Evolutionary conservation across 768 basidiomycete species (phyloP), one percentile per base, ranked within the genome.

Genomic region (Austroboletus eburneus): DNA sequence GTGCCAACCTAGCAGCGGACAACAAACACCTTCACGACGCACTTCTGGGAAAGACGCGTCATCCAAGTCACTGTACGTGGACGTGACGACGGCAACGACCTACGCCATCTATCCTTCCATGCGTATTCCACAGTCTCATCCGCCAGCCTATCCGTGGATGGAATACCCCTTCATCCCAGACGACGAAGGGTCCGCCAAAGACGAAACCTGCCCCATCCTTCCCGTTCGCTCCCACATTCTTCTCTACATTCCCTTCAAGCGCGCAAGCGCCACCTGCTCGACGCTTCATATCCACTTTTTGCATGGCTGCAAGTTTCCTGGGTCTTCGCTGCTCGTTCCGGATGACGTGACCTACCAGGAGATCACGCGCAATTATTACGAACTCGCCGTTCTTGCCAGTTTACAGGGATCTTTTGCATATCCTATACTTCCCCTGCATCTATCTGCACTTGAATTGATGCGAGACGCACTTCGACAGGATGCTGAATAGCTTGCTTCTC

Each of bases 381-480:
- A 85, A 48, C 75, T 92, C 16, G 71, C 80, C 2, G 73, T 87
- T 23, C 76, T 91, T 9, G 74, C 80, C 41, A 57, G 52, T 33
- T 40, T 64, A 27, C 66, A 66, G 61, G 71, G 70, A 50, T 67
- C 79, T 39, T 71, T 67, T 23, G 72, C 68, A 43, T 73, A 78
- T 56, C 72, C 78, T 9, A 68, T 71, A 32, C 62, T 91, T 42
- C 89, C 88, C 12, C 79, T 85, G 59, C 88, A 91, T 58, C 71
- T 91, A 29, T 82, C 80, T 24, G 85, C 86, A 14, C 72, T 87
- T 21, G 80, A 87, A 47, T 72, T 72, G 17, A 85, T 88, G 79
- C 64, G 66, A 16, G 57, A 61, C 24, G 69, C 70, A 4, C 58
- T 74, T n/a, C 56, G 54, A 33, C 66, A 66, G 34, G 64, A 65